Base-by-base conservation (phyloP, 805 yeast genomes). In the Nakazawaea holstii region DNA sequence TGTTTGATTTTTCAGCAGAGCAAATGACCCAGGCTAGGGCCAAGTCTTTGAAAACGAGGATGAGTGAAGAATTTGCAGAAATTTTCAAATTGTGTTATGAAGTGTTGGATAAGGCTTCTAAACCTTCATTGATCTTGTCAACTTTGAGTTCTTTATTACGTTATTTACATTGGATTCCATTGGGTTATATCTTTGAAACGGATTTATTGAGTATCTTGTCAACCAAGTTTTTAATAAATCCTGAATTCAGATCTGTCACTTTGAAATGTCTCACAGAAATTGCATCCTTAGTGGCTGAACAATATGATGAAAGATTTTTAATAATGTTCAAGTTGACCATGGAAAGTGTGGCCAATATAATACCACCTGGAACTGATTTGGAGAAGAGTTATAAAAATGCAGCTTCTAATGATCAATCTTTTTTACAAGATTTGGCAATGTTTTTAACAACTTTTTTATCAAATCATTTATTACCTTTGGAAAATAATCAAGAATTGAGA, bases 1-100 rank as follows among this genome's bases (percentile, higher is more conserved):
- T 94, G 15, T 94, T 92, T 63, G 98, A 94, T 68, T 94, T 75
- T 62, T 83, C 95, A n/a, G 88, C 90, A 43, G 97, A 91, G 54
- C 96, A 88, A 62, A 84, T 94, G 87, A 94, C 99, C 39, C 97
- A 89, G 67, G 96, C 96, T 6, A 92, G 92, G 68, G 87, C 96
- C 6, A 79, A 83, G 58, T 79, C 80, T 51, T 77, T 94, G 63
- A 94, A 89, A 65, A 72, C 77, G 42, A 86, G 89, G 57, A 83
- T 94, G 87, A 77, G 87, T 55, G 82, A 84, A 47, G 98, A 94
- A 66, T 94, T 94, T 59, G 87, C 90, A 55, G 95, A 88, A 62
- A 91, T 94, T 57, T 94, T 90, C 71, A 87, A 86, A 61, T 76
- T 95, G 50, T 94, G 99, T 69, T 89, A 79, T 64, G 96, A 92